Evolutionary conservation across 768 basidiomycete genomes (phyloP), one percentile per base, ranked within the genome.

Genomic region (Russula sp.): DNA sequence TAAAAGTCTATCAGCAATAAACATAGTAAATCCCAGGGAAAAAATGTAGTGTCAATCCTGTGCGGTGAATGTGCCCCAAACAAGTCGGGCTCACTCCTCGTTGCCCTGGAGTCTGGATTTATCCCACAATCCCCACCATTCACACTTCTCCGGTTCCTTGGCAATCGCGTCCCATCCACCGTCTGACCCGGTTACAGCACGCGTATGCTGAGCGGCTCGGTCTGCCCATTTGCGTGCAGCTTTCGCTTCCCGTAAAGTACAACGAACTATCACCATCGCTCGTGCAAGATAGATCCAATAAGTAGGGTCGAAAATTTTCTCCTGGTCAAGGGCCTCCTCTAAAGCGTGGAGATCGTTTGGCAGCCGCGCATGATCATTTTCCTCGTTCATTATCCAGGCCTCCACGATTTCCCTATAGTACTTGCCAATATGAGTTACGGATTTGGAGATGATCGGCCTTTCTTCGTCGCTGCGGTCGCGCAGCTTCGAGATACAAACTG

Each of bases 401-500:
- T 49, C 22, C 53, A 56, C 54, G 22, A 61, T 65, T 56, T 65
- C 58, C 24, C 52, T 52, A 42, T 40, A n/a, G n/a, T 48, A 49
- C 16, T n/a, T 20, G 44, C 44, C 50, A 38, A 64, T 59, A n/a
- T 55, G 7, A 16, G 4, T 26, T 22, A 60, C 16, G n/a, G 26
- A 18, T 16, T 2, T 14, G 28, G 16, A 42, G 10, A 55, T 40
- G 44, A 30, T 20, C 7, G 40, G 24, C 24, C 70, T 67, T 8
- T 63, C 51, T 30, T 56, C 42, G 46, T 64, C 62, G 57, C 67
- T 66, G 32, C 69, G 57, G 63, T 60, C 54, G 40, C 63, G 60
- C 11, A 8, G 40, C 5, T 26, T n/a, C 24, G 60, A 62, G 20
- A 70, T 34, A 65, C 77, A 78, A 11, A 72, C 64, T 11, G 32